Evolutionary conservation across 257 asterid genomes (phyloP).

Genomic region (Ophiorrhiza pumila): DNA sequence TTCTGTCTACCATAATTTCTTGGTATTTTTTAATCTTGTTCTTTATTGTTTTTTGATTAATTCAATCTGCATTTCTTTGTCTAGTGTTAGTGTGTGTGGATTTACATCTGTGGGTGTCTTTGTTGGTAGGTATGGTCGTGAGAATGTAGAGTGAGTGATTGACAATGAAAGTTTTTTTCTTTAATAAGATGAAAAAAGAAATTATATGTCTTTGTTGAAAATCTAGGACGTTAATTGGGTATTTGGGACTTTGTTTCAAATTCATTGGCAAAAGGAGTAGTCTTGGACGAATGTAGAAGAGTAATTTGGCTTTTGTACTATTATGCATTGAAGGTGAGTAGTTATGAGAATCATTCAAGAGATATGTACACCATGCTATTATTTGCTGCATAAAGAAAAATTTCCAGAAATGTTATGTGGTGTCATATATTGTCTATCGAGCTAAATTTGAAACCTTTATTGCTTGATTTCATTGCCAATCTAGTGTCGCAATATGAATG

Average conservation of each 20-base stretch:
- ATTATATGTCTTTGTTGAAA: neutral
- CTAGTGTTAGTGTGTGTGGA: neutral
- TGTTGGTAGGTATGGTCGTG: neutral
- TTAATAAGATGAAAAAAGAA: neutral
- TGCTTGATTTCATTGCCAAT: neutral
- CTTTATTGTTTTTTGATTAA: neutral
- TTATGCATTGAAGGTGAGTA: neutral
- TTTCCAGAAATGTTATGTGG: neutral
- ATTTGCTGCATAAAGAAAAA: neutral
- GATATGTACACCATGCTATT: neutral
- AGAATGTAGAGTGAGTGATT: neutral
- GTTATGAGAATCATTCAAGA: neutral
- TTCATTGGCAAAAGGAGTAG: neutral
- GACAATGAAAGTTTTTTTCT: neutral
- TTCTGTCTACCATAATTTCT: slow-evolving; percentile 65
- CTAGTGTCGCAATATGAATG: neutral
- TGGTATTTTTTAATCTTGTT: slow-evolving; percentile 44
- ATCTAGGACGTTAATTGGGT: neutral
- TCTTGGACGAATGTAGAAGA: neutral
- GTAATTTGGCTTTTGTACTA: neutral
- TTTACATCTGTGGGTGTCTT: neutral
- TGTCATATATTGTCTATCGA: neutral
- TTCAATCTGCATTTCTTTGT: neutral
- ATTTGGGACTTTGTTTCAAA: neutral
- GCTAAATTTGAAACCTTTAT: neutral